phyloP scores from a whole-genome alignment of 208 protist species.

The Novymonas esmeraldas region DNA sequence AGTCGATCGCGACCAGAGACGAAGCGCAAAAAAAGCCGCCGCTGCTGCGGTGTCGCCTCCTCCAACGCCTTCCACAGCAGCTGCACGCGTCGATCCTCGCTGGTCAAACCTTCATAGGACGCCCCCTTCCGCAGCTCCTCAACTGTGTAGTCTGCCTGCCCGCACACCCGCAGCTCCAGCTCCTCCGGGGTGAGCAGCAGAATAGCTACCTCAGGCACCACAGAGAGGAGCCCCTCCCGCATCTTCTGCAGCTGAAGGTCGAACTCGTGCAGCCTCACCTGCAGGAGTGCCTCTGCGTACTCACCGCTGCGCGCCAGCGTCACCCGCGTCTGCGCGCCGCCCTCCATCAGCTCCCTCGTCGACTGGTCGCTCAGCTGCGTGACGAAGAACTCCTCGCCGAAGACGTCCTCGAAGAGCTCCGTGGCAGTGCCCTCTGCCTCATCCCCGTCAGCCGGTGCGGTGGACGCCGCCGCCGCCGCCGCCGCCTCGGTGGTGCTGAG shows the following conservation, averaged over 20 bases:
- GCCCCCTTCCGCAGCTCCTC: conserved; percentile 82
- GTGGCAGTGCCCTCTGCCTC: conserved; percentile 25
- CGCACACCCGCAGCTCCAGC: conserved; percentile 90
- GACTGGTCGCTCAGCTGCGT: conserved; percentile 83
- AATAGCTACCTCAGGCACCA: conserved; percentile 87
- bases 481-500: conserved; percentile 31
- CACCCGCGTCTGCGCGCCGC: conserved; percentile 62
- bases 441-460: neutral
- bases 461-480: neutral
- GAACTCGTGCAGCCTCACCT: conserved; percentile 83
- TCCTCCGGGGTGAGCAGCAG: conserved; percentile 86
- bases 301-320: conserved; percentile 74
- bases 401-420: conserved; percentile 80
- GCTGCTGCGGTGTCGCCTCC: conserved; percentile 81
- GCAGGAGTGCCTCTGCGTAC: conserved; percentile 79
- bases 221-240: conserved; percentile 79
- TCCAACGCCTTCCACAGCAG: conserved; percentile 91
- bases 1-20: conserved; percentile 90
- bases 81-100: conserved; percentile 84
- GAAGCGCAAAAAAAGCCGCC: conserved; percentile 92
- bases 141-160: conserved; percentile 88
- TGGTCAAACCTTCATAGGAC: conserved; percentile 83
- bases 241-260: conserved; percentile 77
- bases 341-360: conserved; percentile 71
- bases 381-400: conserved; percentile 87